Evolutionary conservation across 306 rosid species (phyloP), one percentile per base, ranked within the genome.

Genomic region (Quercus mongolica): DNA sequence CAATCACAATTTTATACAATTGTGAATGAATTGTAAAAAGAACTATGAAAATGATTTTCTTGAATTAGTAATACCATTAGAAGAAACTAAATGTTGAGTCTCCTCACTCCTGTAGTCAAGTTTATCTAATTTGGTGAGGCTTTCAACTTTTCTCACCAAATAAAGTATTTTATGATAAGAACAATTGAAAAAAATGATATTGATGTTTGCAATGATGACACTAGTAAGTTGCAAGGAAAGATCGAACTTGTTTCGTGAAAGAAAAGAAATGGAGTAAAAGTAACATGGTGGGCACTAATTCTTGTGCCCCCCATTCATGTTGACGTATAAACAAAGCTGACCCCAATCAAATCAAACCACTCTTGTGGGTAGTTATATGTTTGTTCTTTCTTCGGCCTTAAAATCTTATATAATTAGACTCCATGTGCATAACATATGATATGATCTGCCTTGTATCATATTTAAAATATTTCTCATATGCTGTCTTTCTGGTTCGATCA

Each of bases 201-300:
- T 19, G n/a, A 63, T 26, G 69, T 63, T 59, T 33, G 5, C 46
- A 65, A 31, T 65, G 21, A 65, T 30, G 46, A 30, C 3, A 31
- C 33, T 31, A 65, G 12, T 30, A 7, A 8, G 3, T 30, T 17
- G 1, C 18, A 31, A 23, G 33, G 49, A 65, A 65, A 65, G 18
- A 23, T 23, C 30, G 67, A 59, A 59, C 30, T 28, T 59, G 31
- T 59, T 4, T 59, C 26, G 5, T 25, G 35, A 44, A 41, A 21
- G n/a, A 26, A 21, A 61, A 23, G 18, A 41, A 17, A 6, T 4
- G 35, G 51, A 44, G 25, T 5, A 11, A 20, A 28, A 76, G 56
- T n/a, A 52, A 54, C 67, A 67, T 54, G 80, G 65, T 49, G 5
- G 44, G 38, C 56, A 77, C 74, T 67, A 64, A 14, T 67, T 65